Percentiles rank a stretch among this genome's conserved stretches.
Evolutionary conservation across 495 filamentous ascomycete species (phyloP).

Genomic region (Penicillium crystallinum): DNA sequence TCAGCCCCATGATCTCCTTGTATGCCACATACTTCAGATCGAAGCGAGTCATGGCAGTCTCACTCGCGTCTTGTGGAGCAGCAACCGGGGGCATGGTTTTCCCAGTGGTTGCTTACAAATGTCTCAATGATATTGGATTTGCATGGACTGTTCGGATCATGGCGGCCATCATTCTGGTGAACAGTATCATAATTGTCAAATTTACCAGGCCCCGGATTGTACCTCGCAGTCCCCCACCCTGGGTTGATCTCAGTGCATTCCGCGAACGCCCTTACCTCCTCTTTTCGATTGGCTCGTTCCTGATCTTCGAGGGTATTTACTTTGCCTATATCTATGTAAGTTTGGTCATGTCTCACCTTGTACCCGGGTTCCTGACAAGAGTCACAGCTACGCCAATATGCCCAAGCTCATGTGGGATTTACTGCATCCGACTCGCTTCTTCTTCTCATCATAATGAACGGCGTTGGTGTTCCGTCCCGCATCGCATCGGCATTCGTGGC

Average conservation of each 20-base stretch:
- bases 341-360: slow-evolving; percentile 24
- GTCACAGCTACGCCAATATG: slow-evolving; percentile 3
- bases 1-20: slow-evolving; percentile 55
- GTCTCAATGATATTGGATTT: slow-evolving; percentile 61
- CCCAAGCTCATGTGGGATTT: background rate
- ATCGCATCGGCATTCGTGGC: slow-evolving; percentile 55
- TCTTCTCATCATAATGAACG: slow-evolving; percentile 62
- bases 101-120: slow-evolving; percentile 55
- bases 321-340: slow-evolving; percentile 61
- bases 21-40: slow-evolving; percentile 62
- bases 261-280: slow-evolving; percentile 54
- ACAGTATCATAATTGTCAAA: slow-evolving; percentile 37
- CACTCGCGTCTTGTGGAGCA: slow-evolving; percentile 53
- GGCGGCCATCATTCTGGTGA: slow-evolving; percentile 57
- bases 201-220: slow-evolving; percentile 51
- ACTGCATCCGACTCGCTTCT: slow-evolving; percentile 47
- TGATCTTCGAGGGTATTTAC: slow-evolving; percentile 55
- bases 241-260: slow-evolving; percentile 59
- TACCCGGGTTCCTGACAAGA: slow-evolving; percentile 20
- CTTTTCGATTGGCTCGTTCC: slow-evolving; percentile 52
- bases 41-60: slow-evolving; percentile 56
- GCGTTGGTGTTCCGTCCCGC: slow-evolving; percentile 53
- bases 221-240: slow-evolving; percentile 48
- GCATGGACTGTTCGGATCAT: slow-evolving; percentile 64
- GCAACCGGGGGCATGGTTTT: slow-evolving; percentile 67